phyloP scores from a whole-genome alignment of 805 yeast genomes.

The Suhomyces pyralidae region DNA sequence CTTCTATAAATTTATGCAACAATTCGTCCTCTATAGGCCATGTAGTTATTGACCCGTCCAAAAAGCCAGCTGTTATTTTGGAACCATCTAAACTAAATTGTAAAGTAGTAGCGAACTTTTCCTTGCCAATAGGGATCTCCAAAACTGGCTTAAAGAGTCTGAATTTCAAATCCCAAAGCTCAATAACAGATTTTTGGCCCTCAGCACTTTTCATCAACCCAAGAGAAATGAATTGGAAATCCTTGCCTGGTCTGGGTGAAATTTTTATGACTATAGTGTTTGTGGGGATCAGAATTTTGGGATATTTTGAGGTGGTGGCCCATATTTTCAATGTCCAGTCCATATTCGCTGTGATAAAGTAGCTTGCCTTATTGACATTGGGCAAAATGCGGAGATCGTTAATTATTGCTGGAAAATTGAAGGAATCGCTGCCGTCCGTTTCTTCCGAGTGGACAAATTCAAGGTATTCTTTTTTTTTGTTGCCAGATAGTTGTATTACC shows the following conservation, averaged over 20 bases:
- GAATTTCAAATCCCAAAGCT: conserved; percentile 29
- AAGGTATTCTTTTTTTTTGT: conserved; percentile 13
- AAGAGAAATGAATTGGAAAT: conserved; percentile 25
- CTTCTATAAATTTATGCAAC: background rate
- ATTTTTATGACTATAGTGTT: conserved; percentile 17
- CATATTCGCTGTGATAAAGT: conserved; percentile 16
- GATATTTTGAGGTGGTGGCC: conserved; percentile 9
- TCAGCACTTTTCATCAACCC: conserved; percentile 13
- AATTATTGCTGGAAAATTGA: background rate
- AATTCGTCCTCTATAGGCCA: conserved; percentile 7
- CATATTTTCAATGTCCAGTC: conserved; percentile 26
- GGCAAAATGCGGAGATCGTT: conserved; percentile 6
- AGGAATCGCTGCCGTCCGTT: conserved; percentile 4
- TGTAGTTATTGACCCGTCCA: conserved; percentile 15
- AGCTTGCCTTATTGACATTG: background rate
- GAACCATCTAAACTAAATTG: conserved; percentile 18
- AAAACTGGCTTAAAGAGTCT: conserved; percentile 17
- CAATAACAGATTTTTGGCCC: conserved; percentile 13
- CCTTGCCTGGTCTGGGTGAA: conserved; percentile 15
- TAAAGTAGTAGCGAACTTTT: conserved; percentile 7
- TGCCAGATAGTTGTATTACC: conserved; percentile 16
- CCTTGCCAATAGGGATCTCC: conserved; percentile 7
- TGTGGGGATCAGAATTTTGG: conserved; percentile 20
- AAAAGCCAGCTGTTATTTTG: conserved; percentile 19
- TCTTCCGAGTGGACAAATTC: conserved; percentile 5